Conservation (phyloP, 75 land plant genomes). For the Sequoiadendron giganteum region DNA sequence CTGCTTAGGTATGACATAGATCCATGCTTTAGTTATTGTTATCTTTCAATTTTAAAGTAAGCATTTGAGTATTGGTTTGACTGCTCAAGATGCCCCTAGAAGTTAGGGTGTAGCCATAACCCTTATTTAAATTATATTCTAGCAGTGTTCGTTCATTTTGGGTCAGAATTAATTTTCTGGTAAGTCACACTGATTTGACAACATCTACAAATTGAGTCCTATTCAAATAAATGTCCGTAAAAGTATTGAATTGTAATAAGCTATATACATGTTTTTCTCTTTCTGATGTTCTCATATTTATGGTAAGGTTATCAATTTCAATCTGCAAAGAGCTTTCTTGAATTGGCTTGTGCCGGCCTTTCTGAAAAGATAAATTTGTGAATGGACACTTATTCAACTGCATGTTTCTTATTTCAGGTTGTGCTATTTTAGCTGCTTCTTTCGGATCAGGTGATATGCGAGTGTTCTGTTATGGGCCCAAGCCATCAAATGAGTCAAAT, state of each 20-base stretch:
- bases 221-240: neutral
- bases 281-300: neutral
- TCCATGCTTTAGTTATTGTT: neutral
- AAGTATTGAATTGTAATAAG: neutral
- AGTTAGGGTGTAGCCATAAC: neutral
- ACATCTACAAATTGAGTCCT: neutral
- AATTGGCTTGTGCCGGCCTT: neutral
- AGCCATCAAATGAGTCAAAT: neutral
- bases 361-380: neutral
- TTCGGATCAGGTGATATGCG: constrained; percentile 36
- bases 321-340: neutral
- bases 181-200: neutral
- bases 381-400: neutral
- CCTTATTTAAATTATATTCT: neutral
- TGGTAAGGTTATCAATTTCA: neutral
- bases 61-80: neutral
- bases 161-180: neutral
- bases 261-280: neutral
- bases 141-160: neutral
- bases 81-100: neutral
- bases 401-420: constrained; percentile 17
- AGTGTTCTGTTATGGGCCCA: constrained; percentile 63
- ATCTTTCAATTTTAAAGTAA: neutral
- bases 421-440: constrained; percentile 45
- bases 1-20: neutral